These are phyloP conservation scores for Jaapia argillacea DNA, from an alignment of 768 basidiomycete species.

Conservation along the genomic window DNA sequence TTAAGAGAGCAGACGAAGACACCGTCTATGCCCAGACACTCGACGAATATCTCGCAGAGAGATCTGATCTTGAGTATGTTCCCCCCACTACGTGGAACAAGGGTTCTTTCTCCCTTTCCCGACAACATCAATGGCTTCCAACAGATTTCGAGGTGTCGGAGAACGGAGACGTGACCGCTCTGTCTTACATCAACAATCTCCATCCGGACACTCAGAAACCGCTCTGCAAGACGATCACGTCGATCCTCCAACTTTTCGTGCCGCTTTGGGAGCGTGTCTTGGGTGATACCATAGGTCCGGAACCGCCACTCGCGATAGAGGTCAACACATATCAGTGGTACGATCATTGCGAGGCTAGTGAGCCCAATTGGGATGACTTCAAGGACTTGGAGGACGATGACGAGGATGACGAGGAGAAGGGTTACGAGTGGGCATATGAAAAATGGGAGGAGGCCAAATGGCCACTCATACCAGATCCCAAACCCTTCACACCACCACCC, in stretches of 20 bases:
- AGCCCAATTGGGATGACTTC: not conserved
- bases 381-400: not conserved
- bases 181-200: conserved; percentile 19
- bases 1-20: conserved; percentile 1
- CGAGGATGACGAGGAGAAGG: not conserved
- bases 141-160: conserved; percentile 16
- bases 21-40: not conserved
- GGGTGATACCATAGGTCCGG: conserved; percentile 2
- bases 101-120: conserved; percentile 7
- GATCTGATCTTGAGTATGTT: not conserved
- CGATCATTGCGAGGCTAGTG: not conserved
- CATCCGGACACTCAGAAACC: conserved; percentile 10
- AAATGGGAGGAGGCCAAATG: conserved; percentile 1
- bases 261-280: conserved; percentile 20
- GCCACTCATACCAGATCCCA: conserved; percentile 9
- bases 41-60: not conserved
- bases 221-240: conserved; percentile 11
- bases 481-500: conserved; percentile 4
- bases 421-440: not conserved
- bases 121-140: conserved; percentile 17
- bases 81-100: not conserved
- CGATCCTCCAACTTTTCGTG: conserved; percentile 12
- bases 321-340: conserved; percentile 6
- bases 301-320: conserved; percentile 2
- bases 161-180: conserved; percentile 10